Conservation (phyloP, 2,329 filamentous ascomycete genomes). For the Nothomitra cinnamomea region DNA sequence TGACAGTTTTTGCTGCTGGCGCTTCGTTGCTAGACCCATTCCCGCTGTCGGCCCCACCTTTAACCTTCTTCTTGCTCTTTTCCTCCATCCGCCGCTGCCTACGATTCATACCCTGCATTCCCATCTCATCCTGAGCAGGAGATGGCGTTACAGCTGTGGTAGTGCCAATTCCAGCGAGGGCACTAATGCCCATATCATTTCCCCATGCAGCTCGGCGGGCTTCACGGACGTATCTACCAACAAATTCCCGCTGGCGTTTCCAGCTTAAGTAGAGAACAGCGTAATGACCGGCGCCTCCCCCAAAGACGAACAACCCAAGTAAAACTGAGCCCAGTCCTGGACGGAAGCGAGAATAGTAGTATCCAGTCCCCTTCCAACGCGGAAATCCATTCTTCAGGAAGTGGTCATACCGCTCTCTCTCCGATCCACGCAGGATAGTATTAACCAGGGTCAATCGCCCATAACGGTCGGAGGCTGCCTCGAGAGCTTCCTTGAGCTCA, state of each 20-base stretch:
- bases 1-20: slow-evolving; percentile 33
- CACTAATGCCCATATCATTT: slow-evolving; percentile 48
- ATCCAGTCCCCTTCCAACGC: slow-evolving; percentile 89
- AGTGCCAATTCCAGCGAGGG: slow-evolving; percentile 48
- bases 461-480: slow-evolving; percentile 68
- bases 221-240: slow-evolving; percentile 79
- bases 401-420: slow-evolving; percentile 80
- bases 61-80: slow-evolving; percentile 53
- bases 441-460: slow-evolving; percentile 70
- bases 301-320: slow-evolving; percentile 60
- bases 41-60: slow-evolving; percentile 24
- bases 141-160: slow-evolving; percentile 22
- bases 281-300: slow-evolving; percentile 79
- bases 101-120: slow-evolving; percentile 53
- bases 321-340: slow-evolving; percentile 79
- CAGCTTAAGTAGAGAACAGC: slow-evolving; percentile 68
- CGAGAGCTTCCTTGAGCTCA: slow-evolving; percentile 63
- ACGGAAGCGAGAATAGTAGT: slow-evolving; percentile 91
- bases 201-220: slow-evolving; percentile 83
- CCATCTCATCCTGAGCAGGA: slow-evolving; percentile 30
- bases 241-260: slow-evolving; percentile 80
- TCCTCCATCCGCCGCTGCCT: slow-evolving; percentile 80
- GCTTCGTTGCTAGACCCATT: slow-evolving; percentile 32
- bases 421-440: slow-evolving; percentile 66
- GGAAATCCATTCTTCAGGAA: slow-evolving; percentile 90